These are phyloP conservation scores for Flaveria sonorensis DNA, from an alignment of 129 eudicot genomes.

Conservation along the genomic window DNA sequence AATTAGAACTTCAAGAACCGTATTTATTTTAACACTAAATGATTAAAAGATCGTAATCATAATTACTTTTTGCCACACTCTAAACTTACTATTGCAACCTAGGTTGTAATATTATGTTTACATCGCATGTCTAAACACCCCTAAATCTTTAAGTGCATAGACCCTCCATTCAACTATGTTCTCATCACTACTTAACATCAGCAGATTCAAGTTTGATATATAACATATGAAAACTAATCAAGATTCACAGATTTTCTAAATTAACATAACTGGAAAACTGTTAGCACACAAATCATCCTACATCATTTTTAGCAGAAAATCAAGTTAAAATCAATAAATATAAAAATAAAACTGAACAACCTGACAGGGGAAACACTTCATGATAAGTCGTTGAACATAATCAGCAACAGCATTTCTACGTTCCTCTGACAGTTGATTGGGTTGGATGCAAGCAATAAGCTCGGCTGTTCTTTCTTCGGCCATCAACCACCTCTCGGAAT, in stretches of 20 bases:
- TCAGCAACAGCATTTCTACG: slow-evolving; percentile 79
- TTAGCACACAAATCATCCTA: not conserved
- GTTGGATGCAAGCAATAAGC: slow-evolving; percentile 85
- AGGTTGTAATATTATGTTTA: not conserved
- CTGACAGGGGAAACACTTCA: slow-evolving; percentile 81
- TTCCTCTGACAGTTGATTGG: slow-evolving; percentile 72
- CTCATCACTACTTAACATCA: slow-evolving; percentile 13
- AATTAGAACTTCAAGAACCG: not conserved
- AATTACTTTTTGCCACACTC: not conserved
- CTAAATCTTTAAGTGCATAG: not conserved
- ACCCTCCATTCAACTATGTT: slow-evolving; percentile 19
- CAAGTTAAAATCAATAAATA: not conserved
- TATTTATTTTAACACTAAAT: not conserved
- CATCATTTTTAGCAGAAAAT: not conserved
- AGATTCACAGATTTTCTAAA: slow-evolving; percentile 14
- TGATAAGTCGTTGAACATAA: slow-evolving; percentile 77
- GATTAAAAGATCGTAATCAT: not conserved
- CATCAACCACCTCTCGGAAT: slow-evolving; percentile 68
- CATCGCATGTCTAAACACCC: not conserved
- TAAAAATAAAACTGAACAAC: slow-evolving; percentile 39
- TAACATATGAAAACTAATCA: not conserved
- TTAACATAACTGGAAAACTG: not conserved
- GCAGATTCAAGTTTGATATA: slow-evolving; percentile 5
- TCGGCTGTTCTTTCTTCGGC: slow-evolving; percentile 87
- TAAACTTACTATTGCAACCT: not conserved